Evolutionary conservation across 176 grass and related monocot genomes (phyloP).

Genomic region (Musa acuminata): DNA sequence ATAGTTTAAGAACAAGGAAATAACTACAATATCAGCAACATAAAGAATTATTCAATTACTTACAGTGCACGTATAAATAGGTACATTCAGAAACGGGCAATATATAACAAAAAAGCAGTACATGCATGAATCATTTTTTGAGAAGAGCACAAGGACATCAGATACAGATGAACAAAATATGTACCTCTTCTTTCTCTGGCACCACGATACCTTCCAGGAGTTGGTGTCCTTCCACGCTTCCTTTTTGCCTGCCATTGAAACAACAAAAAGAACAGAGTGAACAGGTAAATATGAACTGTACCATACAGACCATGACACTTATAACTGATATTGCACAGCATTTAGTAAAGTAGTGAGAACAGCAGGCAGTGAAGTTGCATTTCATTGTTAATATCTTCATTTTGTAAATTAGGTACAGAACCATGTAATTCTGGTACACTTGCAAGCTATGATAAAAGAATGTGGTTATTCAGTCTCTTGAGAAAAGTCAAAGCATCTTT

Average conservation of each 20-base stretch:
- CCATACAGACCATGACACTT: neutral
- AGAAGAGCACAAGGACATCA: neutral
- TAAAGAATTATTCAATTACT: neutral
- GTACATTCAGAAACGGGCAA: too few relatives aligned
- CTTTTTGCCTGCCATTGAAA: conserved; percentile 67
- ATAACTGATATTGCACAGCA: neutral
- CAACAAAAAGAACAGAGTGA: neutral
- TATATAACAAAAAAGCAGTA: too few relatives aligned
- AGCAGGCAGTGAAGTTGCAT: neutral
- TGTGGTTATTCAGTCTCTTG: neutral
- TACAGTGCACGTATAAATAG: too few relatives aligned
- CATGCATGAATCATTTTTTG: too few relatives aligned
- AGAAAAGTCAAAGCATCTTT: neutral
- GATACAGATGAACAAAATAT: neutral
- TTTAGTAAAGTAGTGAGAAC: neutral
- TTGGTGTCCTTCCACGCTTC: conserved; percentile 81
- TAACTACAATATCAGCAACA: too few relatives aligned
- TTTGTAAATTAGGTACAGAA: neutral
- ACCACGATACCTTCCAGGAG: conserved; percentile 79
- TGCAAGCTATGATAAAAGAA: neutral
- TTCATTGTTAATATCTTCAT: neutral
- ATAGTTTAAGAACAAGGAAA: too few relatives aligned
- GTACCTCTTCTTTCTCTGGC: conserved; percentile 48
- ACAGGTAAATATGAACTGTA: neutral
- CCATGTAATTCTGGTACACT: neutral